Conservation (phyloP, 176 grass and related monocot genomes). For the Olyra latifolia region DNA sequence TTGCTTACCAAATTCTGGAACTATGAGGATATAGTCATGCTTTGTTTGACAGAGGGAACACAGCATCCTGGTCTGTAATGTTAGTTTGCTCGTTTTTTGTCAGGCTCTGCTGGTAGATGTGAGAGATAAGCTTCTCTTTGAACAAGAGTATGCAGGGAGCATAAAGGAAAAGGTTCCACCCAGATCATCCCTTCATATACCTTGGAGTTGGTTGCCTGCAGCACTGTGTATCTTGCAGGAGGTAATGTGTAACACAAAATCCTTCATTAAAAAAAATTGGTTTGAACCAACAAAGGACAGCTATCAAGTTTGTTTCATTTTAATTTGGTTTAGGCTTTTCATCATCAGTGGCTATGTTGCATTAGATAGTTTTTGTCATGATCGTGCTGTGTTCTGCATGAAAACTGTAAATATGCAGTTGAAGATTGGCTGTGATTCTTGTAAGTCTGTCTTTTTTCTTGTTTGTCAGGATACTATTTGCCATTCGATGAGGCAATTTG, state of each 20-base stretch:
- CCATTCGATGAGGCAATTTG: neutral
- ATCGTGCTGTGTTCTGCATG: neutral
- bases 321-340: constrained; percentile 12
- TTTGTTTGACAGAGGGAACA: constrained; percentile 12
- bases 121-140: constrained; percentile 96
- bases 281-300: neutral
- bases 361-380: neutral
- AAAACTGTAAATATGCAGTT: neutral
- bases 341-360: neutral
- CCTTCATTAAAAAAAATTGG: neutral
- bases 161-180: constrained; percentile 78
- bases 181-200: constrained; percentile 70
- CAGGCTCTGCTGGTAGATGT: constrained; percentile 89
- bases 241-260: constrained; percentile 48
- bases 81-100: constrained; percentile 22
- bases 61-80: constrained; percentile 11
- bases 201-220: constrained; percentile 89
- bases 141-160: constrained; percentile 82
- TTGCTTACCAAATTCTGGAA: constrained; percentile 27
- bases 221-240: constrained; percentile 80
- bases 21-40: neutral
- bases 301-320: neutral
- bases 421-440: neutral
- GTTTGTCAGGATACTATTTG: neutral
- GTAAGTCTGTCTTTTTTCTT: neutral